Base-by-base conservation (phyloP, 305 asterid species). In the Fraxinus platypoda region DNA sequence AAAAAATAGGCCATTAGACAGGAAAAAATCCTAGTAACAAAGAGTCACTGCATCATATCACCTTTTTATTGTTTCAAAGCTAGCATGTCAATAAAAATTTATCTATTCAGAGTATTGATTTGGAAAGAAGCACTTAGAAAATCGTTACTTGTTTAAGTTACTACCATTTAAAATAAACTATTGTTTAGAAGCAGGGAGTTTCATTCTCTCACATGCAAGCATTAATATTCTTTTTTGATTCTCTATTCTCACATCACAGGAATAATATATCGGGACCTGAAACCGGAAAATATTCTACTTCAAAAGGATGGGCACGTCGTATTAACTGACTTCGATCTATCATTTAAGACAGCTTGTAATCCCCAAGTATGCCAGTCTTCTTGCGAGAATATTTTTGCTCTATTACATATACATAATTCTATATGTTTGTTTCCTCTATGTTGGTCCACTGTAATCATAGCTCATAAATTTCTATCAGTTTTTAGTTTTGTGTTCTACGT, bases 241-340 rank as follows among this genome's bases (percentile, higher is more conserved):
- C 75, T 75, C 41, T 83, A 59, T 83, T 83, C 57, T 81, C 70
- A 41, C 77, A 4, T 84, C 83, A 78, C 97, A 96, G 99, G 99
- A 86, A 94, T 96, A 74, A 86, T 96, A 83, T 94, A 96, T 83
- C 92, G 99, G 57, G 99, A 96, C 88, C 83, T 96, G 91, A 96
- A 96, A 84, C 99, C 99, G 15, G 99, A 96, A 90, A 96, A 96
- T 80, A 85, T 96, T 86, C 95, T 96, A 84, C 94, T 96, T 83
- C 97, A 94, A 83, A 88, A 89, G 78, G 97, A 96, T 82, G 99
- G 99, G 62, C 99, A 96, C 83, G 77, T 94, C 59, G 89, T 91
- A 78, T 83, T 96, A 84, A 87, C 98, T 33, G 99, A 96, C 88
- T 96, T 96, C 77, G 99, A 96, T 90, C 94, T 96, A 66, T 96